Percentiles rank a stretch among this genome's conserved stretches.
Evolutionary conservation across 805 yeast species (phyloP).

Genomic region (Candida caryicola): DNA sequence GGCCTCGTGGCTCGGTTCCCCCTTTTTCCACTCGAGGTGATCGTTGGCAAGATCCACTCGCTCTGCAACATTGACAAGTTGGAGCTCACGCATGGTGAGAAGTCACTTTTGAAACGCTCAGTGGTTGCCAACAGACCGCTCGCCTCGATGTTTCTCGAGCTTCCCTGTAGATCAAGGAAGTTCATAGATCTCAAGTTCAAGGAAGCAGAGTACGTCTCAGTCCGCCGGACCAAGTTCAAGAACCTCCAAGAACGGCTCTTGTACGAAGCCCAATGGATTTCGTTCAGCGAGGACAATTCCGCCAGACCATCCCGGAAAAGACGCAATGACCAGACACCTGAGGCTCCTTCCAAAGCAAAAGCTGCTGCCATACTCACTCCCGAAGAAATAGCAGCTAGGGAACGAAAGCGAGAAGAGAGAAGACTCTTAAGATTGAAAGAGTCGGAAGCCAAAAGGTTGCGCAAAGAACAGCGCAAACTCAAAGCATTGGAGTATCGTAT

Average conservation of each 20-base stretch:
- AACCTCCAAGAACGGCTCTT: constrained; percentile 29
- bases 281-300: constrained; percentile 15
- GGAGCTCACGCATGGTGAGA: constrained; percentile 27
- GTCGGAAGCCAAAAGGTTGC: constrained; percentile 3
- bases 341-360: constrained; percentile 8
- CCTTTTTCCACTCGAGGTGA: neutral
- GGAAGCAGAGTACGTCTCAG: constrained; percentile 23
- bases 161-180: constrained; percentile 24
- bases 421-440: neutral
- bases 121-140: constrained; percentile 13
- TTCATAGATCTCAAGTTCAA: constrained; percentile 20
- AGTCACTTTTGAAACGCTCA: constrained; percentile 15
- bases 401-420: constrained; percentile 7
- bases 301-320: constrained; percentile 14
- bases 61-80: neutral
- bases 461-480: constrained; percentile 3
- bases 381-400: constrained; percentile 13
- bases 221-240: constrained; percentile 27
- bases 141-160: constrained; percentile 14
- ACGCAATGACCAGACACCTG: constrained; percentile 13
- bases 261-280: constrained; percentile 41
- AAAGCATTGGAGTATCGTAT: neutral
- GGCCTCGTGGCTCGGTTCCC: constrained; percentile 3
- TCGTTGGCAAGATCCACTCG: constrained; percentile 5
- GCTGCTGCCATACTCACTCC: constrained; percentile 10